Conservation (phyloP, 2,329 filamentous ascomycete genomes). For the Claviceps humidiphila region DNA sequence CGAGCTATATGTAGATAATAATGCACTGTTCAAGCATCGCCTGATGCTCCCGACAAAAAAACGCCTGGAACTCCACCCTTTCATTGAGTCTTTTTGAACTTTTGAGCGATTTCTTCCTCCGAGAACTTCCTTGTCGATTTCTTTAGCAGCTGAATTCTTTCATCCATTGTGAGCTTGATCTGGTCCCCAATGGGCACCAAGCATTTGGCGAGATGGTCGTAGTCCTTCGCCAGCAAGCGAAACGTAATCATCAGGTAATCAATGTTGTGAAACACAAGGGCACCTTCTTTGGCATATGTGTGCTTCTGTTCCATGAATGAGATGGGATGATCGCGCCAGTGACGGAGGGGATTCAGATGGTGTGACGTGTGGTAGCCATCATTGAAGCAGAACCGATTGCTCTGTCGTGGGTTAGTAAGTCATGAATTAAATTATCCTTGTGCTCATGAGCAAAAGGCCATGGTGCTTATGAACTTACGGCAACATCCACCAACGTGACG, state of each 20-base stretch:
- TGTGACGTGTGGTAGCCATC: constrained; percentile 75
- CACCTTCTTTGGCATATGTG: constrained; percentile 51
- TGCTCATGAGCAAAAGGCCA: neutral
- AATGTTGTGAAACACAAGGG: constrained; percentile 68
- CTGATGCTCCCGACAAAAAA: neutral
- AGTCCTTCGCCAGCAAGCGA: constrained; percentile 56
- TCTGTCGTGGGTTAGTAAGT: constrained; percentile 30
- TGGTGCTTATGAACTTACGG: constrained; percentile 35
- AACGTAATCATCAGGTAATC: constrained; percentile 69
- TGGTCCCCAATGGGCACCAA: constrained; percentile 65
- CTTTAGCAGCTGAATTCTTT: constrained; percentile 49
- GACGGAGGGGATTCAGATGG: constrained; percentile 63
- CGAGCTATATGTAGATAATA: neutral
- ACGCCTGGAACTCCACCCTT: neutral
- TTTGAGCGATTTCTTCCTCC: constrained; percentile 48
- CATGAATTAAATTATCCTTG: too few relatives aligned
- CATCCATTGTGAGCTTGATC: constrained; percentile 49
- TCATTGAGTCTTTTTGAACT: constrained; percentile 28
- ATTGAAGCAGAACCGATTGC: constrained; percentile 72
- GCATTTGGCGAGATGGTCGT: constrained; percentile 52
- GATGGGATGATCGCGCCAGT: constrained; percentile 70
- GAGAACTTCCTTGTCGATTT: constrained; percentile 52
- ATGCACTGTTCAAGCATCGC: neutral
- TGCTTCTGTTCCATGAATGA: constrained; percentile 59
- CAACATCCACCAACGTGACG: constrained; percentile 66